Evolutionary conservation across 2,329 filamentous ascomycete species (phyloP), one percentile per base, ranked within the genome.

Genomic region (Exserohilum turcica): DNA sequence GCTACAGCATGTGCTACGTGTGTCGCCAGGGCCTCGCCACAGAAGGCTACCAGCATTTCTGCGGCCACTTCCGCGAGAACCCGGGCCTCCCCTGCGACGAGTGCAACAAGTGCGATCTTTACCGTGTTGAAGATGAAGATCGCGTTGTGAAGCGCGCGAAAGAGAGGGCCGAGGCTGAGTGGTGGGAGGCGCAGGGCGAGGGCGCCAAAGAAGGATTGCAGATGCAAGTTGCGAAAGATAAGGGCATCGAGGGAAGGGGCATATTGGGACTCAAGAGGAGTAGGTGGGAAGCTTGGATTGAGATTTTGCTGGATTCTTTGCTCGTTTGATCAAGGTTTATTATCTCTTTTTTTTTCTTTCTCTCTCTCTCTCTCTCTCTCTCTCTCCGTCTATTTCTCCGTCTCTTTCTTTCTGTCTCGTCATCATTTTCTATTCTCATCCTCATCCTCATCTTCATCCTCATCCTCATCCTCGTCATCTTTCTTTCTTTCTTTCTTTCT

Each of bases 1-100:
- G 94, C 7, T 97, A 97, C 77, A 89, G 90, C 64, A 97, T 97
- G 93, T 99, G 94, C 74, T 99, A 99, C 70, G 86, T 97, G 40
- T 99, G 94, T 74, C 90, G 94, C 35, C 70, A 75, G 36, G 76
- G 78, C n/a, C 76, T 82, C 15, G 78, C 84, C 43, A 55, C 78
- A 2, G 88, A 92, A 71, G 92, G 93, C 0, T 97, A 99, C 74
- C 82, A 86, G 33, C 94, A 99, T 75, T 99, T 97, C 70, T 99
- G 94, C 73, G 90, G 96, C 71, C 94, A 97, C 76, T 97, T 97
- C 73, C 84, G 94, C 7, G 88, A 90, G 8, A 84, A 89, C 56
- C 90, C 89, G 0, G 91, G 92, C 43, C 83, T 84, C 12, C 79
- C 81, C 12, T 99, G 94, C 72, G 80, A 74, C 1, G 86, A 95